phyloP scores from a whole-genome alignment of 441 rosid species.

The Eutrema salsugineum region DNA sequence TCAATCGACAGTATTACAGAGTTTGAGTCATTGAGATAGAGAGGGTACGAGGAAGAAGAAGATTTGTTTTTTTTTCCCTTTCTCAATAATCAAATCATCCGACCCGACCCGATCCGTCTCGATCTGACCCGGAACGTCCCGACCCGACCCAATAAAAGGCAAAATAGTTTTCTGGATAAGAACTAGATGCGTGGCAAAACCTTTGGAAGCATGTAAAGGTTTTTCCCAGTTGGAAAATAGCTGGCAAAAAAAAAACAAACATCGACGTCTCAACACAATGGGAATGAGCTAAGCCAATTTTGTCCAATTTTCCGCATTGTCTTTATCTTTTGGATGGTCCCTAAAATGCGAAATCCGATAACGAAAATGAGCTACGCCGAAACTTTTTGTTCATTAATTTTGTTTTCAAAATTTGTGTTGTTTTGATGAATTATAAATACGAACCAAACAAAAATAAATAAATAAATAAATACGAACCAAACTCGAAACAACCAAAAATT shows the following conservation, averaged over 20 bases:
- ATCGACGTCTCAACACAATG: conserved; percentile 1
- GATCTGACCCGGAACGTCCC: background rate
- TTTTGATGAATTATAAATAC: no score
- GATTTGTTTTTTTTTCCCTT: background rate
- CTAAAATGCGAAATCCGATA: background rate
- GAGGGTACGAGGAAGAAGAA: background rate
- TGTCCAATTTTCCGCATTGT: background rate
- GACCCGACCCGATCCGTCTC: background rate
- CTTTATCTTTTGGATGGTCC: conserved; percentile 27
- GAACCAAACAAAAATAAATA: no score
- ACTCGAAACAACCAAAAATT: background rate
- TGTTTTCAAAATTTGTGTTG: no score
- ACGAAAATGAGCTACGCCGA: background rate
- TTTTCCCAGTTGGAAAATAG: conserved; percentile 16
- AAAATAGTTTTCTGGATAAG: conserved; percentile 8
- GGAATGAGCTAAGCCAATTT: conserved; percentile 9
- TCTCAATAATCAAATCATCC: background rate
- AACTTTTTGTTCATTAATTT: background rate
- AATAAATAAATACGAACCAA: background rate
- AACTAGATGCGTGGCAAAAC: conserved; percentile 5
- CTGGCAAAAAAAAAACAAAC: conserved; percentile 7
- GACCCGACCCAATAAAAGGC: background rate
- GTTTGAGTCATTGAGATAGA: conserved; percentile 1
- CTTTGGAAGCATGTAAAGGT: conserved; percentile 15
- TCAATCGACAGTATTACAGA: background rate